These are phyloP conservation scores for Moniliella sp. DNA, from an alignment of 1,284 basidiomycete genomes.

Conservation along the genomic window DNA sequence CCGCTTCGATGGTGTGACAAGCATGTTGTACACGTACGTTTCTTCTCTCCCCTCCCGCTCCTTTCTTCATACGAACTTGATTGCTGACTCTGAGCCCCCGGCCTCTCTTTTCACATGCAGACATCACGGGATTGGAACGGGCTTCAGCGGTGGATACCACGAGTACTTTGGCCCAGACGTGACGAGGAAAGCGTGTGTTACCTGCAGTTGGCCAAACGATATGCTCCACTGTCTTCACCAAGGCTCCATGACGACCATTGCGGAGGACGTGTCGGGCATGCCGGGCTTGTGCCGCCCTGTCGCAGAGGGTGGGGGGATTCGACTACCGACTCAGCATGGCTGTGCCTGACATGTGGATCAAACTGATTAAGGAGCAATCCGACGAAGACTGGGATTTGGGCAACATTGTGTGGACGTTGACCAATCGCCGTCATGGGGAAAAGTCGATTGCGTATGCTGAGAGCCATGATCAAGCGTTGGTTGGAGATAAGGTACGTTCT, in stretches of 20 bases:
- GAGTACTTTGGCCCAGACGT: conserved; percentile 77
- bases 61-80: too few relatives aligned
- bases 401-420: conserved; percentile 69
- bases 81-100: too few relatives aligned
- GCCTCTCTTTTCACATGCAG: too few relatives aligned
- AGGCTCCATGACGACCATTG: conserved; percentile 55
- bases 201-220: conserved; percentile 90
- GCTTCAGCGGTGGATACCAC: conserved; percentile 89
- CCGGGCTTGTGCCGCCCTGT: conserved; percentile 69
- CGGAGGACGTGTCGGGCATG: conserved; percentile 96
- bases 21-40: conserved; percentile 83
- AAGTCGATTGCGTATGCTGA: conserved; percentile 85
- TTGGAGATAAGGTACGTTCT: conserved; percentile 55
- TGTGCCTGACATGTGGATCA: conserved; percentile 96
- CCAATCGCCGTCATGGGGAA: conserved; percentile 68
- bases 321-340: conserved; percentile 96
- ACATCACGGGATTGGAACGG: conserved; percentile 89
- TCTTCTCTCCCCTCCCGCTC: too few relatives aligned
- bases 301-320: conserved; percentile 67
- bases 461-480: conserved; percentile 88
- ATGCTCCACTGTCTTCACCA: conserved; percentile 64
- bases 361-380: conserved; percentile 70
- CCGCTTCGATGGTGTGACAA: conserved; percentile 93
- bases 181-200: conserved; percentile 72
- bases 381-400: conserved; percentile 77